Conservation (phyloP, 164 flowering plant genomes). For the Saururus chinensis region DNA sequence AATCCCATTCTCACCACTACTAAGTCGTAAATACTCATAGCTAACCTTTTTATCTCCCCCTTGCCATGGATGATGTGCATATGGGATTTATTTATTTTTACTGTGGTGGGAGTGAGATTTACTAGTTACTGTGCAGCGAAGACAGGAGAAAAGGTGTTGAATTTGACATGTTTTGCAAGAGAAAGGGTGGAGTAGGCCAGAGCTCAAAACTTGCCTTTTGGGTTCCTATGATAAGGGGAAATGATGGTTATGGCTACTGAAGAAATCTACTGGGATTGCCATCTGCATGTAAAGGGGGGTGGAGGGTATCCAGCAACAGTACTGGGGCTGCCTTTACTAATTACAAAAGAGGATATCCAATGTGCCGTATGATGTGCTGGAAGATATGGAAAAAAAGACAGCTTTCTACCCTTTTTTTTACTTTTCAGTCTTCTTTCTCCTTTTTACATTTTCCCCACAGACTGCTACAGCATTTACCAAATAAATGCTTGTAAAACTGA, state of each 20-base stretch:
- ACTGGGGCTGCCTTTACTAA: conserved; percentile 1
- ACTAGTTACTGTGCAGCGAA: not conserved
- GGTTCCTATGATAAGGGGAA: conserved; percentile 18
- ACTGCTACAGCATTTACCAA: not conserved
- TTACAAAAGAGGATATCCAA: conserved; percentile 6
- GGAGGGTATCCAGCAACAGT: conserved; percentile 7
- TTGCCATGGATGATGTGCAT: not conserved
- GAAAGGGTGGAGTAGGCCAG: not conserved
- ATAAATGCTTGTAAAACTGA: not conserved
- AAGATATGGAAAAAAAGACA: not conserved
- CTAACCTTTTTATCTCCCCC: too few relatives aligned
- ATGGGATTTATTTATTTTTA: not conserved
- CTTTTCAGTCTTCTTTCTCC: not conserved
- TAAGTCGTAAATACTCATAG: not conserved
- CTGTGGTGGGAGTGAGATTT: not conserved
- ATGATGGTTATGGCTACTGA: conserved; percentile 15
- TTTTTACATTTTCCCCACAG: not conserved
- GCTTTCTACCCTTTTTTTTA: not conserved
- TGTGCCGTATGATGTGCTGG: conserved; percentile 6
- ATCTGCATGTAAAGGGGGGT: not conserved
- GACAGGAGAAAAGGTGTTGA: not conserved
- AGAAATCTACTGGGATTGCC: conserved; percentile 6
- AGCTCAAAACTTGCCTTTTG: conserved; percentile 5
- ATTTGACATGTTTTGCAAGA: not conserved
- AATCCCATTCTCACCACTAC: not conserved